Evolutionary conservation across 345 rosid species (phyloP).

Genomic region (Arabidopsis suecica): DNA sequence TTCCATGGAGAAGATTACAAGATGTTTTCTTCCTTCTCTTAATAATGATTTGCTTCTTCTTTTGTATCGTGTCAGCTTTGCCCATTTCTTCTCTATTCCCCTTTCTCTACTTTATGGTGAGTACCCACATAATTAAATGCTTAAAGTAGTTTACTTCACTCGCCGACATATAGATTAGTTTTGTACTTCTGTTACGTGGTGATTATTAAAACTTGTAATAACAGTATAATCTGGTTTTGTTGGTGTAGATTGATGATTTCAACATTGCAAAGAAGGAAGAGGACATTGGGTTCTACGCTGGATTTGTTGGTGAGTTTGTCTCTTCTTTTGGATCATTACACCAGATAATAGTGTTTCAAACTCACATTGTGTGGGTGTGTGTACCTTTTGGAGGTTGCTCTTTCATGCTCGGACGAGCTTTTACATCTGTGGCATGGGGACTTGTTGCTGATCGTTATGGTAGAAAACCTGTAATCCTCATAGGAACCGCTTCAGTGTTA

Average conservation of each 20-base stretch:
- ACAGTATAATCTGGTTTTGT: slow-evolving; percentile 9
- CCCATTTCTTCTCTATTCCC: slow-evolving; percentile 92
- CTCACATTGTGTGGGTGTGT: slow-evolving; percentile 22
- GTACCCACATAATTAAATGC: slow-evolving; percentile 28
- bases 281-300: slow-evolving; percentile 90
- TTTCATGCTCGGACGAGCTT: slow-evolving; percentile 88
- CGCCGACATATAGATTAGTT: not conserved
- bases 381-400: slow-evolving; percentile 64
- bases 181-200: not conserved
- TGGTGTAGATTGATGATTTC: slow-evolving; percentile 75
- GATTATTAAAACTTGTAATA: slow-evolving; percentile 5
- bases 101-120: slow-evolving; percentile 90
- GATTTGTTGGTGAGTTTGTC: slow-evolving; percentile 72
- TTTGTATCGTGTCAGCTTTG: slow-evolving; percentile 63
- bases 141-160: not conserved
- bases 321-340: too few relatives aligned
- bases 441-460: slow-evolving; percentile 88
- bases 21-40: not conserved
- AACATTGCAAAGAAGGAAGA: slow-evolving; percentile 75
- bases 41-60: not conserved
- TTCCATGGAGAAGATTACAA: not conserved
- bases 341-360: not conserved
- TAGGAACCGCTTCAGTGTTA: slow-evolving; percentile 78
- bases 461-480: slow-evolving; percentile 81
- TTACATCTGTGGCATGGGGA: slow-evolving; percentile 92